Evolutionary conservation across 352 stramenopile genomes (phyloP).

Genomic region (Blastocystis sp.): DNA sequence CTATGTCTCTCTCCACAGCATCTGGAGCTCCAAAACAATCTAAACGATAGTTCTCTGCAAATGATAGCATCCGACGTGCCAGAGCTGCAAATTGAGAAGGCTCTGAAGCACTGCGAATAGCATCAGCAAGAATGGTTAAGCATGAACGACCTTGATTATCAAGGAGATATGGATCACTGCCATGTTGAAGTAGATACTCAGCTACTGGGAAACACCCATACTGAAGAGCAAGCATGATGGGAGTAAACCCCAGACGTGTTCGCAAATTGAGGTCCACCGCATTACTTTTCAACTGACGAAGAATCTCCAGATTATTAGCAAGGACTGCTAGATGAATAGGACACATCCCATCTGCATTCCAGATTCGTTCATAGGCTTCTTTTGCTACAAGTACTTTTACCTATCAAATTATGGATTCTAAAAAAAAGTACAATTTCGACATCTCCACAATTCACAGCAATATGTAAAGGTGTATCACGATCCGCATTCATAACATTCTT

Average conservation of each 20-base stretch:
- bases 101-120: neutral
- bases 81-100: neutral
- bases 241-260: neutral
- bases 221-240: neutral
- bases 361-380: slow-evolving; percentile 29
- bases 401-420: neutral
- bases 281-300: neutral
- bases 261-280: neutral
- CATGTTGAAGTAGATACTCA: neutral
- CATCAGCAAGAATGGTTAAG: neutral
- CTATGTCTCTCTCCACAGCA: neutral
- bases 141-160: slow-evolving; percentile 23
- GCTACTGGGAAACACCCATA: neutral
- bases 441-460: slow-evolving; percentile 14
- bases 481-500: slow-evolving; percentile 61
- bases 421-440: slow-evolving; percentile 37
- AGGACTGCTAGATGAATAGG: slow-evolving; percentile 54
- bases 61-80: neutral
- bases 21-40: neutral
- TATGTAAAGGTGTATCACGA: slow-evolving; percentile 53
- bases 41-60: neutral
- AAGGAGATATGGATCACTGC: slow-evolving; percentile 7
- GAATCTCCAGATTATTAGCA: neutral
- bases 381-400: neutral
- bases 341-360: slow-evolving; percentile 55